Evolutionary conservation across 495 filamentous ascomycete species (phyloP).

Genomic region (Aspergillus bertholletiae): DNA sequence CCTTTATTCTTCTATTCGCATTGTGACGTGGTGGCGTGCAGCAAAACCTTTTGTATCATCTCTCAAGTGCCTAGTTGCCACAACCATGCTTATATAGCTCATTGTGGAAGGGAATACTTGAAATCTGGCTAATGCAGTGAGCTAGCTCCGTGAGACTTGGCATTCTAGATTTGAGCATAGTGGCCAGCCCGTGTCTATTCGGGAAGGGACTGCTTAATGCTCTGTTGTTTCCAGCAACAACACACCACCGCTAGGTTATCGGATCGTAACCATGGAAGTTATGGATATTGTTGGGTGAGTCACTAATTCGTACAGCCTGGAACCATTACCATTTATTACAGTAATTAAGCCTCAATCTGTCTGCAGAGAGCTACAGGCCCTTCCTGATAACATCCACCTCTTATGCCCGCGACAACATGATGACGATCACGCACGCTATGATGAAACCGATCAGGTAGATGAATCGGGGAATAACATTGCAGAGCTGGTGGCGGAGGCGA

Average conservation of each 20-base stretch:
- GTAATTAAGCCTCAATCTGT: not conserved
- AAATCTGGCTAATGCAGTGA: not conserved
- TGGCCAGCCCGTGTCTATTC: not conserved
- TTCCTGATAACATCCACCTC: slow-evolving; percentile 45
- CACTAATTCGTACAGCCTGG: not conserved
- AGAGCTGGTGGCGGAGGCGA: slow-evolving; percentile 44
- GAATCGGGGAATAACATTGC: slow-evolving; percentile 29
- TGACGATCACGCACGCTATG: slow-evolving; percentile 53
- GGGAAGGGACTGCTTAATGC: slow-evolving; percentile 18
- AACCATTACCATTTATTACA: not conserved
- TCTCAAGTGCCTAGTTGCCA: not conserved
- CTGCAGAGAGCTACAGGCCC: slow-evolving; percentile 39
- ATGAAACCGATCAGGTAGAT: slow-evolving; percentile 34
- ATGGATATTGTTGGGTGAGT: slow-evolving; percentile 41
- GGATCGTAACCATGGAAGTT: slow-evolving; percentile 35
- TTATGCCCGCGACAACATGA: slow-evolving; percentile 47
- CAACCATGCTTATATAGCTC: not conserved
- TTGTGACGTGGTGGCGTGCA: not conserved
- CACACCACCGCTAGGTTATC: slow-evolving; percentile 8
- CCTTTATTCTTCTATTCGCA: not conserved
- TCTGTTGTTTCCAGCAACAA: slow-evolving; percentile 5
- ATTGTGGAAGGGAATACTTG: not conserved
- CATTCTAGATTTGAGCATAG: not conserved
- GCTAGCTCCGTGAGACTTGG: not conserved
- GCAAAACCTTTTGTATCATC: not conserved